Conservation (phyloP, 2,329 filamentous ascomycete species). For the Pseudocercospora fijiensis region DNA sequence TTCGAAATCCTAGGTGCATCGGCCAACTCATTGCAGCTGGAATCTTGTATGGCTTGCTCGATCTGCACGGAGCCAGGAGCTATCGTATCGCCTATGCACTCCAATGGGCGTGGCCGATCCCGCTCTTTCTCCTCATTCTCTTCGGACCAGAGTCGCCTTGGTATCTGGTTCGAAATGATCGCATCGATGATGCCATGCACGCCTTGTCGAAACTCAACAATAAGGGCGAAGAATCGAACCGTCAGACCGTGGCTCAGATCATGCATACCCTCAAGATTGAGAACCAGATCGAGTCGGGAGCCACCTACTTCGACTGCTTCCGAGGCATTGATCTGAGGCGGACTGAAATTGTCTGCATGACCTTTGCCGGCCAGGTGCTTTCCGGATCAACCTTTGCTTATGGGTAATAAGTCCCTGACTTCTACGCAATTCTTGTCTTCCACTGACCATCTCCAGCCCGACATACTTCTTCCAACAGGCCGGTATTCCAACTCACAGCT, state of each 20-base stretch:
- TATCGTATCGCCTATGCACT: slow-evolving; percentile 43
- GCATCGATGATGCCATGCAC: slow-evolving; percentile 35
- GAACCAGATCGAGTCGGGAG: slow-evolving; percentile 39
- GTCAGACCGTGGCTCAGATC: slow-evolving; percentile 39
- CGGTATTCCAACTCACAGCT: slow-evolving; percentile 33
- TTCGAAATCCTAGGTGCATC: slow-evolving; percentile 23
- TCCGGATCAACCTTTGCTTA: slow-evolving; percentile 31
- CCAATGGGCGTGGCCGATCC: slow-evolving; percentile 40
- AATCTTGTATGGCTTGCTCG: slow-evolving; percentile 31
- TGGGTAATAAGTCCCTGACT: not conserved
- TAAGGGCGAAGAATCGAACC: slow-evolving; percentile 18
- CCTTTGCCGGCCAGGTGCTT: slow-evolving; percentile 42
- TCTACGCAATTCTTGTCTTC: not conserved
- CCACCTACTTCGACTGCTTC: slow-evolving; percentile 41
- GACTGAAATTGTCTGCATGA: slow-evolving; percentile 43
- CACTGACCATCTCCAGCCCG: slow-evolving; percentile 1
- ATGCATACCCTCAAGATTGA: slow-evolving; percentile 37
- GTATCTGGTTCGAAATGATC: slow-evolving; percentile 36
- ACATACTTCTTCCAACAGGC: slow-evolving; percentile 41
- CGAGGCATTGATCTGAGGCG: slow-evolving; percentile 41
- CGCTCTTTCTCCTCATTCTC: slow-evolving; percentile 30
- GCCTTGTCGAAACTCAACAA: slow-evolving; percentile 35
- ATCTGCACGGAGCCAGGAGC: slow-evolving; percentile 34
- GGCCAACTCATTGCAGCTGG: slow-evolving; percentile 47
- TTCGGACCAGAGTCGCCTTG: slow-evolving; percentile 37